A percentile compares a stretch with the other conserved stretches of the same genome.
Evolutionary conservation across 2,329 filamentous ascomycete genomes (phyloP).

Genomic region (Talaromyces sp.): DNA sequence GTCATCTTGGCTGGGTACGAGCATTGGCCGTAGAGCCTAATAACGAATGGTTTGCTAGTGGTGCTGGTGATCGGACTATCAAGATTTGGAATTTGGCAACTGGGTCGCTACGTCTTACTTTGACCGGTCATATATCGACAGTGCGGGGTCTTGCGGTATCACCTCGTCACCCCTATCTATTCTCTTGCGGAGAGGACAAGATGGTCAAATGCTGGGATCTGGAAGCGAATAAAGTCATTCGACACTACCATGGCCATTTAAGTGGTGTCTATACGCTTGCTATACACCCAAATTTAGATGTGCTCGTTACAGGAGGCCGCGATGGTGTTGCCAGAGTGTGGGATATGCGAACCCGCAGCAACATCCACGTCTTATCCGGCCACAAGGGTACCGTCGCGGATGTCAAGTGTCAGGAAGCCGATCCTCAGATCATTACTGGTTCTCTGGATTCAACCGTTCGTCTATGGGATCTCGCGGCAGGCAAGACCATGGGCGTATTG

Average conservation of each 20-base stretch:
- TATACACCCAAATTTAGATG: slow-evolving; percentile 90
- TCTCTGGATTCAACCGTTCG: slow-evolving; percentile 89
- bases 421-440: slow-evolving; percentile 91
- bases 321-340: slow-evolving; percentile 94
- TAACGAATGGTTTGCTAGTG: slow-evolving; percentile 96
- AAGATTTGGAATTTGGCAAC: slow-evolving; percentile 98
- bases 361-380: slow-evolving; percentile 87
- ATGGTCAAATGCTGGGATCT: slow-evolving; percentile 99
- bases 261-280: slow-evolving; percentile 92
- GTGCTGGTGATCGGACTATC: slow-evolving; percentile 91
- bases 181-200: slow-evolving; percentile 97
- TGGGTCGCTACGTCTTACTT: slow-evolving; percentile 75
- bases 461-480: slow-evolving; percentile 92
- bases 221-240: slow-evolving; percentile 98
- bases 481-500: slow-evolving; percentile 91
- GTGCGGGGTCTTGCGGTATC: slow-evolving; percentile 90
- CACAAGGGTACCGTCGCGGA: slow-evolving; percentile 89
- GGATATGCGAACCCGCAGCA: slow-evolving; percentile 97
- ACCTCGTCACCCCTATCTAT: slow-evolving; percentile 90
- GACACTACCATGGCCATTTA: slow-evolving; percentile 94
- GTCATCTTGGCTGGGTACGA: slow-evolving; percentile 93
- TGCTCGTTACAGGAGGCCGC: slow-evolving; percentile 88
- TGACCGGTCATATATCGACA: slow-evolving; percentile 92
- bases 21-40: slow-evolving; percentile 86
- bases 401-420: slow-evolving; percentile 88